Base-by-base conservation (phyloP, 208 protist species). In the Leishmania gerbilli region DNA sequence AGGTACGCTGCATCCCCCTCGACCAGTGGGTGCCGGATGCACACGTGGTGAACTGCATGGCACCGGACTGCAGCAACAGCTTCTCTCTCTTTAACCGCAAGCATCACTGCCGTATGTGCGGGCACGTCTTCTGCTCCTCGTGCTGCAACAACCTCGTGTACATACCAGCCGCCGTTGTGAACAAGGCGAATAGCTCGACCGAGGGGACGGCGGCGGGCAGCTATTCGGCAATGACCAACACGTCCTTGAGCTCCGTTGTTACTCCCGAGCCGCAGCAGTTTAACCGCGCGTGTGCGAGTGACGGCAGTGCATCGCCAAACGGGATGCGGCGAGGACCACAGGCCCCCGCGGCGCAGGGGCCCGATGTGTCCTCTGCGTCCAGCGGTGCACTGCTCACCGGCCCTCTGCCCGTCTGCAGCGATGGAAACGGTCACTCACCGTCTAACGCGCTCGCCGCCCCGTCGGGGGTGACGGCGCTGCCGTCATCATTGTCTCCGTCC, bases 71-170 rank as follows among this genome's bases (percentile, higher is more conserved):
- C 82, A 79, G 83, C 55, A 93, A 83, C 34, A 84, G 88, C 67
- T 97, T 97, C 76, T 93, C 91, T 37, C 77, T 97, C 37, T 97
- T 97, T 80, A 94, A 90, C 62, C 91, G 92, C 65, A 93, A 91
- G 82, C 89, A 97, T 76, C 94, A 89, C 79, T 97, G 94, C 76
- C 84, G 85, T 27, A 89, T 95, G 65, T 97, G 94, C 74, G 94
- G 94, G 1, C 86, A 84, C 19, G 71, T 97, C 42, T 97, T 96
- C 75, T 97, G 94, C 79, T 84, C 88, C 1, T 87, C 92, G 24
- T 96, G 94, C 86, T 95, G 92, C 75, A 86, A 88, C 51, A 86
- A 91, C 68, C 27, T 76, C 21, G 77, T 79, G 17, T 79, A 68
- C 72, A 47, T 81, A 72, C 71, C 72, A 13, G 79, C 75, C 68